Conservation (phyloP, 495 filamentous ascomycete species). For the Penicillium fimorum region DNA sequence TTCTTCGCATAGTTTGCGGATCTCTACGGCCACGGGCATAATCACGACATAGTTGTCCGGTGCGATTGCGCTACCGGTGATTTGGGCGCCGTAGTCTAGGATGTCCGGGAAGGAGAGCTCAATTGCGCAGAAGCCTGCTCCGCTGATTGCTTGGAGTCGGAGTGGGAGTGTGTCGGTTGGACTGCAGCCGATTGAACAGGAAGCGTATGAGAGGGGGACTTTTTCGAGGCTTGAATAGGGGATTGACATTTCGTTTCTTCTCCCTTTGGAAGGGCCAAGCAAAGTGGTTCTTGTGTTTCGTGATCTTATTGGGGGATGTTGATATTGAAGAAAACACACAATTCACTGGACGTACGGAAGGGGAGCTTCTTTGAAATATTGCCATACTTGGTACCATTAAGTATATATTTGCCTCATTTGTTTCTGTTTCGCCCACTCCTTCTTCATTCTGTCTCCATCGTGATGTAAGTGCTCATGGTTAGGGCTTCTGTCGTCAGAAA, state of each 20-base stretch:
- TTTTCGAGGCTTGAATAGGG: slow-evolving; percentile 30
- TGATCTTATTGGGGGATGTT: not conserved
- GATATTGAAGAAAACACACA: slow-evolving; percentile 4
- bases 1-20: slow-evolving; percentile 52
- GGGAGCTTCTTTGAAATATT: not conserved
- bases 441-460: slow-evolving; percentile 9
- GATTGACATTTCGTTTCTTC: slow-evolving; percentile 18
- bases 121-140: slow-evolving; percentile 66
- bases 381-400: not conserved
- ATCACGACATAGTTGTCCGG: slow-evolving; percentile 58
- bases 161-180: slow-evolving; percentile 55
- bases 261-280: not conserved
- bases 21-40: slow-evolving; percentile 46
- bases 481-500: slow-evolving; percentile 13
- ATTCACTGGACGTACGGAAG: slow-evolving; percentile 11
- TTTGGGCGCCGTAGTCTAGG: slow-evolving; percentile 55
- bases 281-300: too few relatives aligned
- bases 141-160: slow-evolving; percentile 65
- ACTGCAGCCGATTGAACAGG: slow-evolving; percentile 59
- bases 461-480: slow-evolving; percentile 7
- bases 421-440: not conserved
- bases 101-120: slow-evolving; percentile 78
- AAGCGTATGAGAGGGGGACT: slow-evolving; percentile 65
- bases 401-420: not conserved
- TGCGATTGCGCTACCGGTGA: slow-evolving; percentile 49